Base-by-base conservation (phyloP, 306 rosid species). In the Ormosia semicastrata region DNA sequence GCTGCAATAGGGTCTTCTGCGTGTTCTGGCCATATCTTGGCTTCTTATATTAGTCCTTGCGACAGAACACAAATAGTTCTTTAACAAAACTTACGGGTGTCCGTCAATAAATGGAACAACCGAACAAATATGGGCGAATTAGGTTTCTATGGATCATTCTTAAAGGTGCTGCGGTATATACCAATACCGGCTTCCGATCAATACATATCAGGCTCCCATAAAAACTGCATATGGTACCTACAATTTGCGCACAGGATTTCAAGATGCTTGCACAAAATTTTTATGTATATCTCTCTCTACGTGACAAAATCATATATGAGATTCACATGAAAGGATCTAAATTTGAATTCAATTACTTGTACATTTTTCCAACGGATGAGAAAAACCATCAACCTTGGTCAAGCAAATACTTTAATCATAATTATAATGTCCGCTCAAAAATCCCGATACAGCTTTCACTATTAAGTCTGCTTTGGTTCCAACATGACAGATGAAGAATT, bases 401-500 rank as follows among this genome's bases (percentile, higher is more conserved):
- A 47, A 66, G 57, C 65, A 77, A 81, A 72, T 54, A 49, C 74
- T 66, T 66, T 15, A 66, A 82, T 67, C 65, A 67, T 66, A 47
- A 73, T 41, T 40, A 37, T 32, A 58, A 18, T 37, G 14, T 80
- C 69, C 59, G 3, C 82, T 43, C 62, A 74, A 77, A 79, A 85
- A 66, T 44, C 68, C 66, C 75, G 66, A 49, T 75, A 72, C 59
- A 81, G 62, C 56, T 73, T 85, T 82, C 50, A 62, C 49, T 41
- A 74, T 53, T 70, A 77, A 74, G 67, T 41, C 37, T 54, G 76
- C 40, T 83, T 54, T 56, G 50, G 74, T 79, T 78, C 74, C 79
- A 69, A 47, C 81, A 74, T 12, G 60, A 78, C 65, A 69, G 13
- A 56, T 71, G 52, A 76, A 84, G 40, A 82, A 78, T 58, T 74